These are phyloP conservation scores for Pythium coloratum DNA, from an alignment of 352 stramenopile genomes.

Conservation along the genomic window DNA sequence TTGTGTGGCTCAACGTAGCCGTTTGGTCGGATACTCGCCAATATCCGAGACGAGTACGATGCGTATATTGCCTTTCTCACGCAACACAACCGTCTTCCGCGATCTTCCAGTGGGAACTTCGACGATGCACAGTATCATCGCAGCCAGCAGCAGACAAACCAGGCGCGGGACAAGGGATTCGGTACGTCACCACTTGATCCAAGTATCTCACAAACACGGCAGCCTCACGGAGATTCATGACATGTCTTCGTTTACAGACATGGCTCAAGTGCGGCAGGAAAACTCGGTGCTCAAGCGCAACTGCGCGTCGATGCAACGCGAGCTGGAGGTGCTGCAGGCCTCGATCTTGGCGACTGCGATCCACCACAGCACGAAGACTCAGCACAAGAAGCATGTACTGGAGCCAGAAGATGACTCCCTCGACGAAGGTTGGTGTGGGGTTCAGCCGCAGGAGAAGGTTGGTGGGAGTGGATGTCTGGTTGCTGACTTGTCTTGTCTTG, in stretches of 20 bases:
- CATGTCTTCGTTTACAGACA: constrained; percentile 30
- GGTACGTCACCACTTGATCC: constrained; percentile 16
- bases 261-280: constrained; percentile 49
- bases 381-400: background rate
- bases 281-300: constrained; percentile 54
- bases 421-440: background rate
- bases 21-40: constrained; percentile 50
- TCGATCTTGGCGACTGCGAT: constrained; percentile 26
- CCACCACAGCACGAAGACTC: background rate
- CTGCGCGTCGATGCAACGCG: constrained; percentile 45
- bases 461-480: background rate
- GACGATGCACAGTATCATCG: constrained; percentile 4
- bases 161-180: constrained; percentile 26
- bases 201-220: no score
- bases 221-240: background rate
- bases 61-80: constrained; percentile 42
- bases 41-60: constrained; percentile 66
- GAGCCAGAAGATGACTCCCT: constrained; percentile 16
- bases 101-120: background rate
- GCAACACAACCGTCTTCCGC: constrained; percentile 9
- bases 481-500: background rate
- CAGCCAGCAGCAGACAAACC: constrained; percentile 18
- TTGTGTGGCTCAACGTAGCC: constrained; percentile 23
- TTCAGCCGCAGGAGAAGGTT: background rate
- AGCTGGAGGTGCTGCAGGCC: constrained; percentile 49